These are phyloP conservation scores for Pleurotus tuber-regium DNA, from an alignment of 768 basidiomycete species.

Conservation along the genomic window DNA sequence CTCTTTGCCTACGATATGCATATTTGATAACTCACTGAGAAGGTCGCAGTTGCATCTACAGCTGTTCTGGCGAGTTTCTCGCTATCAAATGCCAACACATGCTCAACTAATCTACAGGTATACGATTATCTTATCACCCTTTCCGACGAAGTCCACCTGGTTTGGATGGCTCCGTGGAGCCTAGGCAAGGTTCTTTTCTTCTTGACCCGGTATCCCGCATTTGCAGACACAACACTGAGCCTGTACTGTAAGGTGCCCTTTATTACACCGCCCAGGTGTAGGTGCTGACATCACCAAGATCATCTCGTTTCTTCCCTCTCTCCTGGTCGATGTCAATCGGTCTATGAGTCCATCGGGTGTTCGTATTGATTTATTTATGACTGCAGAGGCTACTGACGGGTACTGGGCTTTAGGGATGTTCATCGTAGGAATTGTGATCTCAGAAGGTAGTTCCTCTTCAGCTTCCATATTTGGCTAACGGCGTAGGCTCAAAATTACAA, in stretches of 20 bases:
- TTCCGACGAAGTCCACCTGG: slow-evolving; percentile 13
- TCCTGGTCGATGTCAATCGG: too few relatives aligned
- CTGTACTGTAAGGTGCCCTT: slow-evolving; percentile 7
- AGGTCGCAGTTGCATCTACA: too few relatives aligned
- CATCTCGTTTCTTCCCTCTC: too few relatives aligned
- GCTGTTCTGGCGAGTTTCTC: too few relatives aligned
- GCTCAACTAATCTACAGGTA: background rate
- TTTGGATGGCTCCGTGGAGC: slow-evolving; percentile 21
- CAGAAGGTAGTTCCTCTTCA: background rate
- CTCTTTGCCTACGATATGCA: too few relatives aligned
- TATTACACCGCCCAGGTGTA: too few relatives aligned
- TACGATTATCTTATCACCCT: slow-evolving; percentile 1
- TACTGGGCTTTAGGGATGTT: background rate
- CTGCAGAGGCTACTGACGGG: too few relatives aligned
- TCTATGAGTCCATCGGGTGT: too few relatives aligned
- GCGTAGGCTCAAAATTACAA: background rate
- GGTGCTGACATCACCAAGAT: background rate
- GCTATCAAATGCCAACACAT: too few relatives aligned
- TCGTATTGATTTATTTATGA: too few relatives aligned
- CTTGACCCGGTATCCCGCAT: slow-evolving; percentile 18
- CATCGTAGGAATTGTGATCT: background rate
- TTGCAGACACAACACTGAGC: slow-evolving; percentile 12
- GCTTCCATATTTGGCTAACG: too few relatives aligned
- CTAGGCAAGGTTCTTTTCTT: slow-evolving; percentile 19
- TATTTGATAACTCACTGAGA: too few relatives aligned